Evolutionary conservation across 495 filamentous ascomycete species (phyloP).

Genomic region (Sphaerosporella brunnea): DNA sequence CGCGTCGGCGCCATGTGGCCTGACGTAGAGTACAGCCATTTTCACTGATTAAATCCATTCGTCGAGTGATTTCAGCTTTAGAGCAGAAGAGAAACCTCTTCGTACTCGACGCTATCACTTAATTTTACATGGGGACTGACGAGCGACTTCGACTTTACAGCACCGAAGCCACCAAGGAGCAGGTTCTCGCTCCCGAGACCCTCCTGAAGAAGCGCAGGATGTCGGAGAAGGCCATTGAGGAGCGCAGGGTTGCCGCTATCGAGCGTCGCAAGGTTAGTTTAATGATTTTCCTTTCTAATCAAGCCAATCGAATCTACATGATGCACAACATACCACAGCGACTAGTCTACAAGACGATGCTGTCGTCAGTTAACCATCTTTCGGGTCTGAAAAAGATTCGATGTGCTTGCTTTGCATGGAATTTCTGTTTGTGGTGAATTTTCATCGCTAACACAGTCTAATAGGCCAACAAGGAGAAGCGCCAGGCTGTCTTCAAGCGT

Average conservation of each 20-base stretch:
- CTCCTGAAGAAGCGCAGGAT: conserved; percentile 99
- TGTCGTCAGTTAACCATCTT: conserved; percentile 99
- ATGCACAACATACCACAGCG: conserved; percentile 52
- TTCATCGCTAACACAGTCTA: conserved; percentile 29
- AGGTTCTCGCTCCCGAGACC: conserved; percentile 91
- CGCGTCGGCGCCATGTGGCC: not conserved
- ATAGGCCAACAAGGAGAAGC: conserved; percentile 94
- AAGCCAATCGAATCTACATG: conserved; percentile 28
- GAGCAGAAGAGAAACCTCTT: conserved; percentile 80
- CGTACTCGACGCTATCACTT: conserved; percentile 63
- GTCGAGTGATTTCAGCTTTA: conserved; percentile 71
- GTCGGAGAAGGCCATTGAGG: conserved; percentile 93
- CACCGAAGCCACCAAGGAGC: conserved; percentile 70
- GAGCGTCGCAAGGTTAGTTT: conserved; percentile 76
- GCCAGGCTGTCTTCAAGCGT: conserved; percentile 95
- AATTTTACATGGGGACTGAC: conserved; percentile 48
- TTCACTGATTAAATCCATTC: conserved; percentile 64
- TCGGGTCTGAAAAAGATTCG: conserved; percentile 71
- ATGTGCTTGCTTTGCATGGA: conserved; percentile 5
- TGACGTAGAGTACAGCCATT: conserved; percentile 15
- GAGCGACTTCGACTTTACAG: conserved; percentile 41
- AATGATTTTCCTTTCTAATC: conserved; percentile 7
- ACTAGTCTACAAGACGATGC: conserved; percentile 87
- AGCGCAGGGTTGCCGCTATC: conserved; percentile 56
- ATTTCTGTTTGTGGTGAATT: conserved; percentile 1